Conservation (phyloP, 805 yeast species). For the Metschnikowia kunwiensis region DNA sequence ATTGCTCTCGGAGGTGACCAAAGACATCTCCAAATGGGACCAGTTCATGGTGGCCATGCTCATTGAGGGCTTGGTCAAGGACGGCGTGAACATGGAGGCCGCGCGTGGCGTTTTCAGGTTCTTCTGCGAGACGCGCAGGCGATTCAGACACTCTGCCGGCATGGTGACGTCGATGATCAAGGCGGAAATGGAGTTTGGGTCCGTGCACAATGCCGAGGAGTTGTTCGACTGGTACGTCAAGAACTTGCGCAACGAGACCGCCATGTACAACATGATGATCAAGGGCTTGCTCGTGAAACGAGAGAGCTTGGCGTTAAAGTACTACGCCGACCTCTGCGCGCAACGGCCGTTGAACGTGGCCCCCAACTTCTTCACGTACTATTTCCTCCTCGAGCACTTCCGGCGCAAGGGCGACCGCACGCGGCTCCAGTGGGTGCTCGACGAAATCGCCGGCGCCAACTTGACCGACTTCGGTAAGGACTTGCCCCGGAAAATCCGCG, state of each 20-base stretch:
- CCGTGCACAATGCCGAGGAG: conserved; percentile 27
- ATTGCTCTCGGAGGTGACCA: conserved; percentile 41
- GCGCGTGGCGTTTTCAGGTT: conserved; percentile 49
- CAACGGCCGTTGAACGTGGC: conserved; percentile 20
- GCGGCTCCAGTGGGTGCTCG: conserved; percentile 34
- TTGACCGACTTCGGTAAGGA: conserved; percentile 35
- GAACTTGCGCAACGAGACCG: conserved; percentile 34
- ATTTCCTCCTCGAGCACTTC: conserved; percentile 43
- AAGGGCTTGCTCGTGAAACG: conserved; percentile 26
- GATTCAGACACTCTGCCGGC: conserved; percentile 25
- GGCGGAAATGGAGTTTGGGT: conserved; percentile 45
- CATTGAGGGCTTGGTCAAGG: conserved; percentile 50
- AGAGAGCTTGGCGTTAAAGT: conserved; percentile 40
- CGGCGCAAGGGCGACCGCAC: conserved; percentile 28
- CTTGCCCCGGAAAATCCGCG: conserved; percentile 36
- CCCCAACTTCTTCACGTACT: conserved; percentile 53
- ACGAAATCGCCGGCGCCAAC: conserved; percentile 33
- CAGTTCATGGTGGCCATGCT: conserved; percentile 49
- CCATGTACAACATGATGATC: conserved; percentile 43
- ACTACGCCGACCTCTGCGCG: conserved; percentile 34
- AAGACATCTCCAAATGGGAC: conserved; percentile 34
- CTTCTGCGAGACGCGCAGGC: conserved; percentile 33
- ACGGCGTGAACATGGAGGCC: conserved; percentile 45
- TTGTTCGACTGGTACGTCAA: conserved; percentile 34
- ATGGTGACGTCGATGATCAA: conserved; percentile 47